phyloP scores from a whole-genome alignment of 441 rosid species.

The Manihot esculenta region DNA sequence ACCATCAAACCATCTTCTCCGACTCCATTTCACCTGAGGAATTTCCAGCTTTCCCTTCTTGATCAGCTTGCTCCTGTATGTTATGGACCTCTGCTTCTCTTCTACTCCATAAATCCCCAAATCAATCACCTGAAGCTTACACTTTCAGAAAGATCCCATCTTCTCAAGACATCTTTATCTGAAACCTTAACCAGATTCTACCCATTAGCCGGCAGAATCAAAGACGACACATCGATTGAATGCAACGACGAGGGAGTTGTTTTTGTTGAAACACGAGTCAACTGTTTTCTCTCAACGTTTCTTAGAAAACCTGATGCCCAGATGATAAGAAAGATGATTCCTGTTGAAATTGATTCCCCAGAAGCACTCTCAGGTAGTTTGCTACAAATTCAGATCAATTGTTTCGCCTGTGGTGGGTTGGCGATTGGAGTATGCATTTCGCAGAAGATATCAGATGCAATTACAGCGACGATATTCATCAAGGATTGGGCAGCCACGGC shows the following conservation, averaged over 20 bases:
- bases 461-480: neutral
- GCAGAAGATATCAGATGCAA: neutral
- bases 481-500: neutral
- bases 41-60: slow-evolving; percentile 24
- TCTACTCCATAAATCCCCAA: neutral
- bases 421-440: neutral
- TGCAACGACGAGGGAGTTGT: slow-evolving; percentile 47
- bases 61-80: slow-evolving; percentile 25
- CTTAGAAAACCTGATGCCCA: slow-evolving; percentile 33
- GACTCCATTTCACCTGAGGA: slow-evolving; percentile 16
- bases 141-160: neutral
- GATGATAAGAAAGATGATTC: slow-evolving; percentile 29
- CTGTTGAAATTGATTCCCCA: slow-evolving; percentile 22
- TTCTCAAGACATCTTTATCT: slow-evolving; percentile 25
- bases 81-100: slow-evolving; percentile 4
- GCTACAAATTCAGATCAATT: slow-evolving; percentile 25
- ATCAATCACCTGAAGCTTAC: too few relatives aligned
- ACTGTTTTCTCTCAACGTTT: slow-evolving; percentile 30
- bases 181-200: slow-evolving; percentile 25
- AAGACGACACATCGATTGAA: slow-evolving; percentile 35
- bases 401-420: slow-evolving; percentile 13
- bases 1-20: slow-evolving; percentile 34
- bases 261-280: slow-evolving; percentile 39
- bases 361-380: slow-evolving; percentile 19
- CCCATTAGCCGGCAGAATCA: slow-evolving; percentile 40